Evolutionary conservation across 352 stramenopile genomes (phyloP), one percentile per base, ranked within the genome.

Genomic region (Phytophthora tubulina): DNA sequence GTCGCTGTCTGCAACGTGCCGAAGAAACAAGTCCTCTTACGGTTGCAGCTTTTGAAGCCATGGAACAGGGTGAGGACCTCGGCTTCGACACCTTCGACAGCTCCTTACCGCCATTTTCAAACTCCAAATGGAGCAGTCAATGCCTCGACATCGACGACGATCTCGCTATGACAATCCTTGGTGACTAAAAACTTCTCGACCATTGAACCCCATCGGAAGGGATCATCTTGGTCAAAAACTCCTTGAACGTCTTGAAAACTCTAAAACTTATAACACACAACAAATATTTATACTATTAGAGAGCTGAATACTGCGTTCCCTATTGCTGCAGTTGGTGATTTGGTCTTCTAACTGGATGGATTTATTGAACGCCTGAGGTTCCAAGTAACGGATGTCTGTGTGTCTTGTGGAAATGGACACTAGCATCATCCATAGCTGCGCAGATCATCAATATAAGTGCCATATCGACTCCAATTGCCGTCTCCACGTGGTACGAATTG

Each of bases 391-490:
- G 62, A 49, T 73, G 62, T 42, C 41, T 50, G 33, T 76, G 62
- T 3, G 57, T 35, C 32, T 71, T 70, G 59, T 73, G 56, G 49
- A 73, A 71, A 51, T 76, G 73, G 14, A 72, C 65, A 49, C 56
- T 79, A 11, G 71, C 72, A 48, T 80, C 76, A 50, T 83, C 76
- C 72, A 83, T 80, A 11, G 76, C 76, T 3, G 72, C 72, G 38
- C 76, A 83, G n/a, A 80, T 60, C 15, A 76, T 51, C 39, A 80
- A 14, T 2, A 83, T 45, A 10, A 83, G 56, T 5, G 76, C 72
- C 56, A 77, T 63, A 55, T 83, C 76, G 4, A 76, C 76, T 9
- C 76, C 76, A 52, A 79, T 74, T 6, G 76, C 76, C 36, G 68
- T 73, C 61, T 83, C 76, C 5, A 83, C 76, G 58, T 76, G 69